Base-by-base conservation (phyloP, 1,139 yeast species). In the Candida neerlandica region DNA sequence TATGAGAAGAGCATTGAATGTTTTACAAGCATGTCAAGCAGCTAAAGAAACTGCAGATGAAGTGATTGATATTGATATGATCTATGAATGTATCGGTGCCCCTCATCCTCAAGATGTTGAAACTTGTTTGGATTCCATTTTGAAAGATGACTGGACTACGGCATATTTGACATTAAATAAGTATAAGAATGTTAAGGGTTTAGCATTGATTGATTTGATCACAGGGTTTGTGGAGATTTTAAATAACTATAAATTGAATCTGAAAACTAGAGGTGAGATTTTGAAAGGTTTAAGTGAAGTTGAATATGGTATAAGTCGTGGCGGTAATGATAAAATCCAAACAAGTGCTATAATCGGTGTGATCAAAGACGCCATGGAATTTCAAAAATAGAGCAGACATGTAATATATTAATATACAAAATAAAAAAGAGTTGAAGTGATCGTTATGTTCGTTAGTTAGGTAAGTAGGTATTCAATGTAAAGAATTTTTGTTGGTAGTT, bases 1-100 rank as follows among this genome's bases (percentile, higher is more conserved):
- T 67, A 95, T 95, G 99, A 83, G 99, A 71, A 82, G 90, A 52
- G 96, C 96, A 0, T 77, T 95, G 58, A 95, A 95, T 63, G 97
- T 95, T 6, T 69, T 95, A 48, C 99, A 95, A 69, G 96, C 98
- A 0, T 89, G 99, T 65, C 82, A 88, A 55, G 91, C 97, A 0
- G 89, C 96, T 0, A 23, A 42, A n/a, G 66, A 65, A 16, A 62
- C 58, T 11, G 72, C 67, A 4, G 72, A 69, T 18, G 85, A 81
- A 49, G 71, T 67, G 40, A 85, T 92, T 37, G 81, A 86, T 32
- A 80, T 78, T 42, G 82, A 82, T 50, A 86, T 89, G 84, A 85
- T 95, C 34, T 95, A 89, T 65, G 96, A 92, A 58, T 92, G 98
- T 67, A 85, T 95, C 45, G 99, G 99, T 2, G 92, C 96, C 0